phyloP scores from a whole-genome alignment of 1,284 basidiomycete genomes.

The Rhodotorula sp. region DNA sequence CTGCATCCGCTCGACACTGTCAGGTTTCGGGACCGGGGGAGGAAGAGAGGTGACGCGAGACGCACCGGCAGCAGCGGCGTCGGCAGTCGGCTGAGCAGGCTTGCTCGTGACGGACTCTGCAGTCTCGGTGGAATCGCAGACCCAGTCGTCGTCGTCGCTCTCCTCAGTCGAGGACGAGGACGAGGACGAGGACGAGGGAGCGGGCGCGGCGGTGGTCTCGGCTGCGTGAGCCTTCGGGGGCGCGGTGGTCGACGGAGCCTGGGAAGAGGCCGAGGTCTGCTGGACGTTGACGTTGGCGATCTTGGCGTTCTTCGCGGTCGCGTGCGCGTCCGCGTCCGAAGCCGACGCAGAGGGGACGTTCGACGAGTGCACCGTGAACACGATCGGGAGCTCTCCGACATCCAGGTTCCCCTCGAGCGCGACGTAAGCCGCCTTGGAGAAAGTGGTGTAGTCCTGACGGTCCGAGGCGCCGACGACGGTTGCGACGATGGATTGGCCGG shows the following conservation, averaged over 20 bases:
- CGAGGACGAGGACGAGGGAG: slow-evolving; percentile 7
- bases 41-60: not conserved
- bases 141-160: slow-evolving; percentile 25
- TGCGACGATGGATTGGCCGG: slow-evolving; percentile 11
- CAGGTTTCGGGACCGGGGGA: not conserved
- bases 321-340: not conserved
- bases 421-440: slow-evolving; percentile 14
- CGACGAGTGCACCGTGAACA: not conserved
- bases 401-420: slow-evolving; percentile 18
- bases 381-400: slow-evolving; percentile 13
- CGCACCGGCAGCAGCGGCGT: not conserved
- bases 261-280: not conserved
- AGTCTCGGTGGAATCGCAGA: slow-evolving; percentile 22
- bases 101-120: not conserved
- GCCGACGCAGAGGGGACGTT: not conserved
- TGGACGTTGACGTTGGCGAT: not conserved
- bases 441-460: slow-evolving; percentile 24
- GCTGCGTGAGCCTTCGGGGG: not conserved
- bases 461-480: slow-evolving; percentile 22
- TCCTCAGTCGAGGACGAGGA: not conserved
- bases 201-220: slow-evolving; percentile 4
- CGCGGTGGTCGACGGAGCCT: slow-evolving; percentile 4
- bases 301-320: slow-evolving; percentile 8
- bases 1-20: not conserved
- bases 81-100: not conserved